Evolutionary conservation across 2,329 filamentous ascomycete species (phyloP).

Genomic region (Saccharata proteae): DNA sequence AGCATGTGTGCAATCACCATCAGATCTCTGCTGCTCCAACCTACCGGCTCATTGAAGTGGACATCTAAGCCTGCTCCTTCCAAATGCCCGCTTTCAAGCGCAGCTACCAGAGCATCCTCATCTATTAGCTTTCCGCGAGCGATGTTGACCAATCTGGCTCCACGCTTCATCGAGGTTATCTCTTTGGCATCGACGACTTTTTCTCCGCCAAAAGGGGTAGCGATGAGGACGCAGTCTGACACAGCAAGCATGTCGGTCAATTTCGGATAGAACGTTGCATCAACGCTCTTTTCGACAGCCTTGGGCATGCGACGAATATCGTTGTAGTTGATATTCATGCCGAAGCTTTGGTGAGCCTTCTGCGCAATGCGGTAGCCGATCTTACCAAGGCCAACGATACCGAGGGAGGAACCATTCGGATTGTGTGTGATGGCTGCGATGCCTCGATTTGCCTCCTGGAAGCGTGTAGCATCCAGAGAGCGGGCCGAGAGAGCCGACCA

Average conservation of each 20-base stretch:
- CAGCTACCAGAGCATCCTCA: slow-evolving; percentile 35
- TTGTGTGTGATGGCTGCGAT: slow-evolving; percentile 11
- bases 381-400: slow-evolving; percentile 25
- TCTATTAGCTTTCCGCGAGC: slow-evolving; percentile 40
- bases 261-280: slow-evolving; percentile 16
- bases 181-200: slow-evolving; percentile 23
- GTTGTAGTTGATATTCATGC: slow-evolving; percentile 23
- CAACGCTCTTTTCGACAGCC: slow-evolving; percentile 10
- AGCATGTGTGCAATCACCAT: too few relatives aligned
- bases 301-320: slow-evolving; percentile 13
- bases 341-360: slow-evolving; percentile 17
- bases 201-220: slow-evolving; percentile 18
- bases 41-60: slow-evolving; percentile 37
- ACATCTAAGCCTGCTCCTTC: slow-evolving; percentile 39
- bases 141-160: slow-evolving; percentile 40
- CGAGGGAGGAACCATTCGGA: slow-evolving; percentile 17
- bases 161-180: slow-evolving; percentile 35
- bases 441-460: slow-evolving; percentile 9
- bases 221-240: slow-evolving; percentile 20
- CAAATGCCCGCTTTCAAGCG: slow-evolving; percentile 36
- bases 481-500: slow-evolving; percentile 12
- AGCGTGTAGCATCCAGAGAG: slow-evolving; percentile 10
- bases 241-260: slow-evolving; percentile 19
- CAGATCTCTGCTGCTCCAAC: slow-evolving; percentile 9
- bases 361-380: slow-evolving; percentile 21